Base-by-base conservation (phyloP, 495 filamentous ascomycete species). In the Neurospora discreta region DNA sequence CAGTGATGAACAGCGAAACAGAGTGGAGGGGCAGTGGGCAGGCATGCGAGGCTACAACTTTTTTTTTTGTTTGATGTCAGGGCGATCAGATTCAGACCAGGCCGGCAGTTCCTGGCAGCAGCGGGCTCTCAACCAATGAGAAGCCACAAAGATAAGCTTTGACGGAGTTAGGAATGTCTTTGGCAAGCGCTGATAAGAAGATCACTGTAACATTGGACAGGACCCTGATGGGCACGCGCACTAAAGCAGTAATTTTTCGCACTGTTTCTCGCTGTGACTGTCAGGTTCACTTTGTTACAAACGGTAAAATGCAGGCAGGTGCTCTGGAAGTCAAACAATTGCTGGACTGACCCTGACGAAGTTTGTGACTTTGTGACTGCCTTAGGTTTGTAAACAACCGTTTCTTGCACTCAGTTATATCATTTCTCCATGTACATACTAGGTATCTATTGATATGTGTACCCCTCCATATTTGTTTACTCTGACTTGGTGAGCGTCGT, bases 61-160 rank as follows among this genome's bases (percentile, higher is more conserved):
- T 74, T 77, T 77, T 65, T 76, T 77, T 75, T 77, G 30, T 68
- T 71, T 69, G 42, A 44, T 44, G 71, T 69, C 16, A 39, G 39
- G 44, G 68, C 42, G 20, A 71, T 33, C 44, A 39, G 72, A 73
- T 70, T 33, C 44, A 39, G 72, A 73, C 71, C 69, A 44, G 71
- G 43, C 36, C 67, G 33, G 33, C 33, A 44, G 60, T 70, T 68
- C 70, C 75, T 72, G 40, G 70, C 39, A 39, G 20, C 15, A 39
- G 38, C 39, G 8, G 3, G 1, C 9, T 2, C 2, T 39, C 7
- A 9, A 39, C 39, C 39, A 39, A 39, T 39, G 39, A 39, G 39
- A 2, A 11, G 39, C 2, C 39, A 11, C 9, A 39, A 15, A 68
- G 76, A 77, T 77, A 77, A 60, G 76, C 20, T 46, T 8, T 68